A percentile compares a stretch with the other conserved stretches of the same genome.
Conservation (phyloP, 331 rosid genomes). For the Malus hybrid region DNA sequence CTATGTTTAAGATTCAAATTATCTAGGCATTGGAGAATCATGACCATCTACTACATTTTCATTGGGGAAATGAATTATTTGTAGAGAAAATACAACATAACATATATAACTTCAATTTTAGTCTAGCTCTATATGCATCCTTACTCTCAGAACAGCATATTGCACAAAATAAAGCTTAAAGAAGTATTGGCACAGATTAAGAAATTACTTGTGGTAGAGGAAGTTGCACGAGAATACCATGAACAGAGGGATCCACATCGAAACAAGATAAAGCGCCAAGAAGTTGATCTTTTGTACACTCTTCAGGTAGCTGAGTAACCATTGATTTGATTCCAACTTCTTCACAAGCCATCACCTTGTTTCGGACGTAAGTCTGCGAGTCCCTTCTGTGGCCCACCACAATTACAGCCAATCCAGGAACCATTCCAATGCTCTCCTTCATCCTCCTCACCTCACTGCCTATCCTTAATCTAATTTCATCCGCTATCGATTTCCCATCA, state of each 20-base stretch:
- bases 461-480: conserved; percentile 27
- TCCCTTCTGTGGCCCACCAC: conserved; percentile 39
- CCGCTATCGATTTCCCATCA: conserved; percentile 39
- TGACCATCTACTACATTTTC: background rate
- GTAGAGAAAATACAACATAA: background rate
- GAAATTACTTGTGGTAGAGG: conserved; percentile 49
- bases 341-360: conserved; percentile 38
- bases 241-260: conserved; percentile 33
- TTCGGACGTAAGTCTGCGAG: conserved; percentile 38
- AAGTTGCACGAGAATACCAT: conserved; percentile 51
- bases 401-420: conserved; percentile 44
- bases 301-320: conserved; percentile 22
- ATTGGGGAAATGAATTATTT: background rate
- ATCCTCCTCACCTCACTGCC: conserved; percentile 42
- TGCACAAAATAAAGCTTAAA: background rate
- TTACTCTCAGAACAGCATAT: background rate
- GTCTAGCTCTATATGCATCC: background rate
- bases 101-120: background rate
- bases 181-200: conserved; percentile 16
- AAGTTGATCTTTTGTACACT: conserved; percentile 36
- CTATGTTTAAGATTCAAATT: background rate
- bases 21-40: background rate
- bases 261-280: conserved; percentile 27
- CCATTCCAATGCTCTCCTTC: conserved; percentile 31
- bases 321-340: conserved; percentile 35